Percentiles rank a stretch among this genome's conserved stretches.
phyloP scores from a whole-genome alignment of 148 eudicot species.

The Chenopodium berlandieri region DNA sequence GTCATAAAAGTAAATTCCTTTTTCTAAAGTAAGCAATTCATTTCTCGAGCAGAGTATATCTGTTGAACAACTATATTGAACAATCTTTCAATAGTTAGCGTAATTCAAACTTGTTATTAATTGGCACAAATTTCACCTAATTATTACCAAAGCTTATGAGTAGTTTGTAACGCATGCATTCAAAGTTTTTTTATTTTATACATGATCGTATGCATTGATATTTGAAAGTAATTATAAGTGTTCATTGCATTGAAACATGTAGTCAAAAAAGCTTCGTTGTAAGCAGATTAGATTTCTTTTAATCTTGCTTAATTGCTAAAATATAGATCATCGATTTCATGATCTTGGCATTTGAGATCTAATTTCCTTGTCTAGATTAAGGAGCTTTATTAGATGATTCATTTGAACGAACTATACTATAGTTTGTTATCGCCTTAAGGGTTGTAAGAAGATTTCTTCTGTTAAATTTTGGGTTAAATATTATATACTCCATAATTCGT shows the following conservation, averaged over 20 bases:
- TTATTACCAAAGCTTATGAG: not conserved
- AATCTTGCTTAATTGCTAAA: not conserved
- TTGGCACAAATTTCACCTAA: constrained; percentile 3
- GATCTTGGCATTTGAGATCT: not conserved
- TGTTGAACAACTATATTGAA: not conserved
- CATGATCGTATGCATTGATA: constrained; percentile 1
- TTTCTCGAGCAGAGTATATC: not conserved
- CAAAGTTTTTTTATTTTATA: not conserved
- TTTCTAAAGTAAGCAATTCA: no score
- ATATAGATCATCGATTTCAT: not conserved
- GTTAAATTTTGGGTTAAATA: no score
- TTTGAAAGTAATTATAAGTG: not conserved
- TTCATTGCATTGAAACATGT: not conserved
- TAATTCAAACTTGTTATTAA: not conserved
- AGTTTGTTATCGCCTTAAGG: no score
- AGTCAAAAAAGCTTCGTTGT: not conserved
- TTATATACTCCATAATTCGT: no score
- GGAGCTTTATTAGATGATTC: not conserved
- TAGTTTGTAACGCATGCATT: not conserved
- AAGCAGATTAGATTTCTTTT: not conserved
- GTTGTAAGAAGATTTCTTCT: not conserved
- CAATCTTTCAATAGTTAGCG: not conserved
- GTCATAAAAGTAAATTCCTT: not conserved
- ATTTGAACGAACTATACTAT: no score
- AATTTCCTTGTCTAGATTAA: not conserved